These are phyloP conservation scores for Cladophialophora yegresii DNA, from an alignment of 2,329 filamentous ascomycete genomes.

Conservation along the genomic window DNA sequence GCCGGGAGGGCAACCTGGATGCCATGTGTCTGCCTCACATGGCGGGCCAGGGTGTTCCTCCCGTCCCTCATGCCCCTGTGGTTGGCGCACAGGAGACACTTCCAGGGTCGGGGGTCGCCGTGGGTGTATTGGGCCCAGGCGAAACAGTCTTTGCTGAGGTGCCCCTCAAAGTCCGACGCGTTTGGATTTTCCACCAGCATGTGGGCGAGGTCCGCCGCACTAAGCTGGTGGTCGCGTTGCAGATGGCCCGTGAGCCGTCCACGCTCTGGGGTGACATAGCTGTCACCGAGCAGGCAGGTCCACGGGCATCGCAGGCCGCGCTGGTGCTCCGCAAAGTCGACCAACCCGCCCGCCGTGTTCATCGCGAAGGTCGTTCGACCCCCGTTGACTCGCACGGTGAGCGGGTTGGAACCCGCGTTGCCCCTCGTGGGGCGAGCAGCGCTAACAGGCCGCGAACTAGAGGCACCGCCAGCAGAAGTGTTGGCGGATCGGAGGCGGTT, in stretches of 20 bases:
- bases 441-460: background rate
- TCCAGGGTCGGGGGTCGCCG: background rate
- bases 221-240: background rate
- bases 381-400: background rate
- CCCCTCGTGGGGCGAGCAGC: background rate
- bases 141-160: slow-evolving; percentile 17
- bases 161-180: slow-evolving; percentile 3
- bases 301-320: background rate
- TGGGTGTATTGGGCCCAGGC: slow-evolving; percentile 8
- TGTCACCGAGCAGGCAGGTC: slow-evolving; percentile 8
- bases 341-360: background rate
- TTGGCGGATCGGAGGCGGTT: background rate
- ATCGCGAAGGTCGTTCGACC: background rate
- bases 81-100: slow-evolving; percentile 15
- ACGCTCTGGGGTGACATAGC: background rate
- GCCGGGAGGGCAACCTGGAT: background rate
- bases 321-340: background rate
- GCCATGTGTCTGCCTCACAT: background rate
- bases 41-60: slow-evolving; percentile 4
- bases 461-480: background rate
- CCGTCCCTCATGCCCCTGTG: slow-evolving; percentile 1
- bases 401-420: background rate
- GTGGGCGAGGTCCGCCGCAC: background rate
- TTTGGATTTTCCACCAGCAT: slow-evolving; percentile 1
- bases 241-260: slow-evolving; percentile 4